phyloP scores from a whole-genome alignment of 352 stramenopile genomes.

The Pythium brachiatum region DNA sequence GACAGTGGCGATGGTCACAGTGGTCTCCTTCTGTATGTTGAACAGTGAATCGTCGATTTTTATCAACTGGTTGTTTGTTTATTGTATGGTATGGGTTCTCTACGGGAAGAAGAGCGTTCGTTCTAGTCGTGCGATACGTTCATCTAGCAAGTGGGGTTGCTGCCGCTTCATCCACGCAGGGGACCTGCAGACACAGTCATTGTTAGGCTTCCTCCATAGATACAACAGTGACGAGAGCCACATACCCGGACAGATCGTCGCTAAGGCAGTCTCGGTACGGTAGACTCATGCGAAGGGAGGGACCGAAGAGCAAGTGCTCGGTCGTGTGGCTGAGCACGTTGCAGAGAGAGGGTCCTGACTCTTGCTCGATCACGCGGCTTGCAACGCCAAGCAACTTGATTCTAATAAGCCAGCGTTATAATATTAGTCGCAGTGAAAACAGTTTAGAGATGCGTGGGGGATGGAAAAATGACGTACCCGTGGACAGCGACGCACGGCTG shows the following conservation, averaged over 20 bases:
- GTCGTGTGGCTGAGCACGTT: slow-evolving; percentile 64
- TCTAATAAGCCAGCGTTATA: no score
- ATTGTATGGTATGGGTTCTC: background rate
- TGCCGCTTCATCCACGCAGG: slow-evolving; percentile 33
- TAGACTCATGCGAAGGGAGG: slow-evolving; percentile 28
- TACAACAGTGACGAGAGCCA: background rate
- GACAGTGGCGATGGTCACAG: background rate
- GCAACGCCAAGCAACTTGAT: slow-evolving; percentile 45
- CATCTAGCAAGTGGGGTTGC: slow-evolving; percentile 20
- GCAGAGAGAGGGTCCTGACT: slow-evolving; percentile 51
- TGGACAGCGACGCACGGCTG: slow-evolving; percentile 64
- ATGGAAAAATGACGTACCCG: slow-evolving; percentile 36
- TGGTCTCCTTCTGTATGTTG: background rate
- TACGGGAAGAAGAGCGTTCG: slow-evolving; percentile 9
- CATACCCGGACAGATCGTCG: slow-evolving; percentile 27
- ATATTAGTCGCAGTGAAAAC: no score
- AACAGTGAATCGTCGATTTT: background rate
- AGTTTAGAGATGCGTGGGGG: no score
- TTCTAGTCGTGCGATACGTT: slow-evolving; percentile 25
- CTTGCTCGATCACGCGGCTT: slow-evolving; percentile 51
- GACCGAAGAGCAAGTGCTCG: slow-evolving; percentile 36
- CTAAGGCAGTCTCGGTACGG: slow-evolving; percentile 31
- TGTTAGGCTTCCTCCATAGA: background rate
- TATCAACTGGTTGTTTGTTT: background rate
- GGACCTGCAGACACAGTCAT: slow-evolving; percentile 14